Conservation (phyloP, 1,284 basidiomycete species). For the Apiotrichum siamense region DNA sequence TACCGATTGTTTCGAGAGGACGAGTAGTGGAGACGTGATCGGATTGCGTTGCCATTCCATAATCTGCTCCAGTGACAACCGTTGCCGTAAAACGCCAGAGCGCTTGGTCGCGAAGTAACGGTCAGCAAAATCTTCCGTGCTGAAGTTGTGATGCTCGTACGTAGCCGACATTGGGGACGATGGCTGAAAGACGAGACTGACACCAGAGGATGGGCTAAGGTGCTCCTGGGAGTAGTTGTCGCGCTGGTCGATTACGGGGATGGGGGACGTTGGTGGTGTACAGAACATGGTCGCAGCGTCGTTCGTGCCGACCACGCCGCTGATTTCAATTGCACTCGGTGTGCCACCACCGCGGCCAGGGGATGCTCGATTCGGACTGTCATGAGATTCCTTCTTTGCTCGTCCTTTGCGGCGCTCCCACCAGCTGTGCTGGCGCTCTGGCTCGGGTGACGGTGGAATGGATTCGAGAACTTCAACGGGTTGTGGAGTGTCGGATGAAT, state of each 20-base stretch:
- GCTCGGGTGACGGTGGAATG: background rate
- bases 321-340: background rate
- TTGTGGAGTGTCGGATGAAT: background rate
- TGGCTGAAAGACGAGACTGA: constrained; percentile 19
- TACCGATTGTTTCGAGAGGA: constrained; percentile 56
- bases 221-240: background rate
- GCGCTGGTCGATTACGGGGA: constrained; percentile 7
- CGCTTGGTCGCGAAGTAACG: constrained; percentile 84
- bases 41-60: constrained; percentile 83
- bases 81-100: constrained; percentile 65
- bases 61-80: constrained; percentile 69
- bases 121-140: constrained; percentile 70
- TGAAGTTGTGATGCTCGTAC: constrained; percentile 51
- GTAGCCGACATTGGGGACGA: constrained; percentile 10
- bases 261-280: constrained; percentile 3
- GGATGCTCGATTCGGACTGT: background rate
- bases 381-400: background rate
- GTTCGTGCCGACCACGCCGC: background rate
- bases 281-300: background rate
- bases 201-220: constrained; percentile 1
- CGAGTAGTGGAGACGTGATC: constrained; percentile 65
- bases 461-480: background rate
- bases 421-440: constrained; percentile 2
- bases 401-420: constrained; percentile 13
- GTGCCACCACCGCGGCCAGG: background rate